Percentiles rank a stretch among this genome's conserved stretches.
Conservation (phyloP, 495 filamentous ascomycete genomes). For the Neurospora sp. region DNA sequence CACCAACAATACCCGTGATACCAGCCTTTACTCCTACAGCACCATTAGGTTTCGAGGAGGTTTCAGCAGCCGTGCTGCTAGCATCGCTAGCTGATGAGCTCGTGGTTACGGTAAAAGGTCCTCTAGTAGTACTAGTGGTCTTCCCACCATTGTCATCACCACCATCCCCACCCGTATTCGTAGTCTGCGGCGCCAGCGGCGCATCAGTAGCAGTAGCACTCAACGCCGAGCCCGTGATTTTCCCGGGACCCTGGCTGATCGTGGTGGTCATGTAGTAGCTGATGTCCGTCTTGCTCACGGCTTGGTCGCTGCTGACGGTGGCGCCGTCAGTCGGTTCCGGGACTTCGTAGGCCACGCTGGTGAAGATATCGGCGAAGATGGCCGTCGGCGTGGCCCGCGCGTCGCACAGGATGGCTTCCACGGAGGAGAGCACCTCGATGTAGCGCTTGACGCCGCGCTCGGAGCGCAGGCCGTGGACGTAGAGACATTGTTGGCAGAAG, state of each 20-base stretch:
- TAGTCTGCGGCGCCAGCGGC: not conserved
- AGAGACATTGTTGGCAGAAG: conserved; percentile 27
- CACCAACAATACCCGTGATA: not conserved
- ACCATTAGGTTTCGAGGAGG: not conserved
- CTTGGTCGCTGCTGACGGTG: conserved; percentile 17
- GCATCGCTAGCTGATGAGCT: not conserved
- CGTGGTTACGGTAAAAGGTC: not conserved
- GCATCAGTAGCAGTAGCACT: conserved; percentile 15
- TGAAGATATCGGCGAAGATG: conserved; percentile 17
- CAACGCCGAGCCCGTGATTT: conserved; percentile 28
- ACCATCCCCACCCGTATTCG: not conserved
- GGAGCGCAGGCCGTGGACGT: conserved; percentile 24
- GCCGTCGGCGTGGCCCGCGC: conserved; percentile 18
- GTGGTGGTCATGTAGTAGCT: conserved; percentile 29
- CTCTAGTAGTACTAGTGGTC: not conserved
- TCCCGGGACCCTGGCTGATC: conserved; percentile 21
- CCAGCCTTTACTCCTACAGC: not conserved
- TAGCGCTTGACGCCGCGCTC: conserved; percentile 19
- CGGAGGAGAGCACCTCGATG: conserved; percentile 16
- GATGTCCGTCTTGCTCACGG: conserved; percentile 22
- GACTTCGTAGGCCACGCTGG: conserved; percentile 7
- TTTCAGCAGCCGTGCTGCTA: not conserved
- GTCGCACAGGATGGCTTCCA: conserved; percentile 20
- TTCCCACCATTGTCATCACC: not conserved
- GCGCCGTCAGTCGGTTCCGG: conserved; percentile 14